phyloP scores from a whole-genome alignment of 1,284 basidiomycete species.

The Xanthoconium separans region DNA sequence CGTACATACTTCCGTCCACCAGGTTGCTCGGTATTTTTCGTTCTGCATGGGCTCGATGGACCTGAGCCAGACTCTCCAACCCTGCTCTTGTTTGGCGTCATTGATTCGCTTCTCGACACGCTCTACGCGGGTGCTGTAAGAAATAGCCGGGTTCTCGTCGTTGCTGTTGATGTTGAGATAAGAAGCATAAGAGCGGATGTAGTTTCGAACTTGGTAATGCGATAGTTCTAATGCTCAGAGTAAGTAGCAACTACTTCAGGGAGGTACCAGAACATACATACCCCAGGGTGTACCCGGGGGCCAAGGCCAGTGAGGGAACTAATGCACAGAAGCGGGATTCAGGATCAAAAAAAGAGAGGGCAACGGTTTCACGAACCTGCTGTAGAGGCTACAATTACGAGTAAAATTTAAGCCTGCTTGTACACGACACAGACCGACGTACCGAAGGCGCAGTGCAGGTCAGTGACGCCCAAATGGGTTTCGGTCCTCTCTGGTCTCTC shows the following conservation, averaged over 20 bases:
- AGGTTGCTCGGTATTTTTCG: slow-evolving; percentile 31
- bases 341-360: background rate
- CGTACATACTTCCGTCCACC: slow-evolving; percentile 20
- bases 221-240: slow-evolving; percentile 18
- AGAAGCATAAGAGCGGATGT: slow-evolving; percentile 37
- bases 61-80: slow-evolving; percentile 41
- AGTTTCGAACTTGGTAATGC: slow-evolving; percentile 26
- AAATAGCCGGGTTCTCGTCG: slow-evolving; percentile 38
- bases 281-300: slow-evolving; percentile 16
- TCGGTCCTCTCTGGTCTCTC: slow-evolving; percentile 12
- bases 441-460: slow-evolving; percentile 8
- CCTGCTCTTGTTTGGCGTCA: slow-evolving; percentile 29
- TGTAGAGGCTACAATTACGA: background rate
- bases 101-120: slow-evolving; percentile 39
- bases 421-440: background rate
- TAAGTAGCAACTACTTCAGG: background rate
- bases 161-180: slow-evolving; percentile 43
- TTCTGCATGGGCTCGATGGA: slow-evolving; percentile 25
- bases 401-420: background rate
- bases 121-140: slow-evolving; percentile 52
- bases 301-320: slow-evolving; percentile 17
- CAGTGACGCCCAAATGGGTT: slow-evolving; percentile 16
- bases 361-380: background rate
- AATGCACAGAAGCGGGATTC: no score
- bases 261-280: background rate